phyloP scores from a whole-genome alignment of 2,329 filamentous ascomycete species.

The Phyllosticta citriasiana region DNA sequence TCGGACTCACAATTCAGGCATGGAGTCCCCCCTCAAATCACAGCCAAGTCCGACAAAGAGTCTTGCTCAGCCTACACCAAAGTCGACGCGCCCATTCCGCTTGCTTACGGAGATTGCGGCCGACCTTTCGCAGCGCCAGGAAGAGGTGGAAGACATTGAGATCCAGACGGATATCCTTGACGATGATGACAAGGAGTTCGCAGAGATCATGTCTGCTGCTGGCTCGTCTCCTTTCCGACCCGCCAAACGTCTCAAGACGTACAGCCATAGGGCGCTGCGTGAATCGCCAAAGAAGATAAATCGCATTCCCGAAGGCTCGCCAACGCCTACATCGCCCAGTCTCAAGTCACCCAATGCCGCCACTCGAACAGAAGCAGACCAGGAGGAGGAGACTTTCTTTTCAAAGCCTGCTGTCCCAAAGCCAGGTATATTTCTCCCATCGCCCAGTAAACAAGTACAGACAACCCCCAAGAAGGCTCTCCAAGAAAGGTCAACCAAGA shows the following conservation, averaged over 20 bases:
- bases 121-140: constrained; percentile 19
- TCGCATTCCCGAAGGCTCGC: not conserved
- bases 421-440: constrained; percentile 9
- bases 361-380: not conserved
- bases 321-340: constrained; percentile 1
- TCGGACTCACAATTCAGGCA: constrained; percentile 26
- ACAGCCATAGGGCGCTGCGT: constrained; percentile 1
- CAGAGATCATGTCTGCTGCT: constrained; percentile 13
- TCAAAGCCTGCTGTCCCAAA: constrained; percentile 19
- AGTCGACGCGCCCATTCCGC: constrained; percentile 12
- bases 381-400: constrained; percentile 6
- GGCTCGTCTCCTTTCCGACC: constrained; percentile 8
- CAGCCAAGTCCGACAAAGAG: not conserved
- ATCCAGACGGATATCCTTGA: constrained; percentile 15
- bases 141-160: constrained; percentile 1
- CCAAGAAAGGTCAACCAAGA: not conserved
- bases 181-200: constrained; percentile 13
- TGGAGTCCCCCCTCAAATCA: constrained; percentile 6
- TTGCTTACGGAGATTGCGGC: constrained; percentile 28
- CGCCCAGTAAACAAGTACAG: constrained; percentile 12
- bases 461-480: constrained; percentile 17
- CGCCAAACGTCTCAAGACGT: constrained; percentile 5
- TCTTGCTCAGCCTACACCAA: constrained; percentile 7
- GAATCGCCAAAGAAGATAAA: constrained; percentile 6
- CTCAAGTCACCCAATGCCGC: not conserved